Evolutionary conservation across 2,329 filamentous ascomycete genomes (phyloP).

Genomic region (Fusarium brevicatenulatum): DNA sequence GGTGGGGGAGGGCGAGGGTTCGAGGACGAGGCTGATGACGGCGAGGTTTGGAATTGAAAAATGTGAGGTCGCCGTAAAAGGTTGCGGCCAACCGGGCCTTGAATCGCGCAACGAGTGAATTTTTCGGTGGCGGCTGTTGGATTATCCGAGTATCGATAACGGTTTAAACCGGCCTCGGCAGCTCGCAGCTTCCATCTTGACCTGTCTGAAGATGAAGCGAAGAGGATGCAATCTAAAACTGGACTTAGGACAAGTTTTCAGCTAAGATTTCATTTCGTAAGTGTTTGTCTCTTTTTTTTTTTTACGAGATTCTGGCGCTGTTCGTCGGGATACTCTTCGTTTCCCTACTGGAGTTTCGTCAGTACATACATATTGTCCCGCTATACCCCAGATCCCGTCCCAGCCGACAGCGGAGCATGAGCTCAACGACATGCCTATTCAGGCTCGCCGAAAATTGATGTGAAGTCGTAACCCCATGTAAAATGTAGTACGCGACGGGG

Average conservation of each 20-base stretch:
- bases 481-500: not conserved
- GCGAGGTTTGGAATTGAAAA: slow-evolving; percentile 33
- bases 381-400: slow-evolving; percentile 19
- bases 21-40: slow-evolving; percentile 24
- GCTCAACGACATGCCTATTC: slow-evolving; percentile 29
- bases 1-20: slow-evolving; percentile 2
- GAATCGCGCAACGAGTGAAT: slow-evolving; percentile 28
- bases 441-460: slow-evolving; percentile 36
- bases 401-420: slow-evolving; percentile 21
- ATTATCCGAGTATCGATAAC: slow-evolving; percentile 23
- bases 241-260: not conserved
- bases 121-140: slow-evolving; percentile 21
- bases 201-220: not conserved
- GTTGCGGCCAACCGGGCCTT: slow-evolving; percentile 25
- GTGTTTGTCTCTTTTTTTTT: too few species aligned
- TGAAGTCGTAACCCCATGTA: not conserved
- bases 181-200: slow-evolving; percentile 25
- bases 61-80: slow-evolving; percentile 35
- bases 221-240: not conserved
- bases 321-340: not conserved
- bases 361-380: not conserved
- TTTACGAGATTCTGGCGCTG: not conserved
- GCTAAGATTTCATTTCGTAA: not conserved
- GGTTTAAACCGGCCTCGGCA: slow-evolving; percentile 16
- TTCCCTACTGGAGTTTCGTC: not conserved